phyloP scores from a whole-genome alignment of 495 filamentous ascomycete species.

The Trichoderma asperelloides region DNA sequence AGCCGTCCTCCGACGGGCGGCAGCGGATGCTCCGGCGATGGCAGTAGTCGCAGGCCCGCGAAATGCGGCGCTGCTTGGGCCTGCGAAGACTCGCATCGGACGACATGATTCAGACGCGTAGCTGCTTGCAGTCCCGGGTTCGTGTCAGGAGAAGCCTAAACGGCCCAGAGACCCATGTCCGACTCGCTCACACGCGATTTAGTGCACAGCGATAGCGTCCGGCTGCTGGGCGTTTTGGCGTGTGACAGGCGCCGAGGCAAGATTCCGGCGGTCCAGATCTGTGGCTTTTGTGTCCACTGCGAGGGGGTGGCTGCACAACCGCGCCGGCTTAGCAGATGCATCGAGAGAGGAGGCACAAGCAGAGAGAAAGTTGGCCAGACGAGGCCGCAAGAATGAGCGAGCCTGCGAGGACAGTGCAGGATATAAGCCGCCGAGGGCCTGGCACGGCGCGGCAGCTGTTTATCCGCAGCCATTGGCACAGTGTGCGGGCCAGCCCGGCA shows the following conservation, averaged over 20 bases:
- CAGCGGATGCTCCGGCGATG: slow-evolving; percentile 27
- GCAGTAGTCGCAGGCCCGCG: slow-evolving; percentile 20
- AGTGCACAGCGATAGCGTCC: not conserved
- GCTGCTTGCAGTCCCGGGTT: not conserved
- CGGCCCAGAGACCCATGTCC: slow-evolving; percentile 2
- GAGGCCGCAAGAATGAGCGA: not conserved
- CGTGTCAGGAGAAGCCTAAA: slow-evolving; percentile 1
- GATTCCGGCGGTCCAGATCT: not conserved
- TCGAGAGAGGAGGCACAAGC: not conserved
- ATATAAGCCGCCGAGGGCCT: not conserved
- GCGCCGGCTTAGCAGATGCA: not conserved
- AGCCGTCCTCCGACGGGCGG: slow-evolving; percentile 18
- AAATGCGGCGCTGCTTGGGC: slow-evolving; percentile 9
- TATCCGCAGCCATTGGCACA: not conserved
- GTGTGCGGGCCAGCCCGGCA: not conserved
- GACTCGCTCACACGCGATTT: not conserved
- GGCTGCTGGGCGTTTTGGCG: not conserved
- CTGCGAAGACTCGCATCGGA: not conserved
- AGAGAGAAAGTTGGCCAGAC: not conserved
- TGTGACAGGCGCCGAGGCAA: not conserved
- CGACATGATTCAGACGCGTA: not conserved
- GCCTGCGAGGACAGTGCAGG: not conserved
- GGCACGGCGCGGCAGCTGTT: not conserved
- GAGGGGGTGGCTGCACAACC: not conserved
- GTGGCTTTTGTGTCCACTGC: not conserved